Percentiles rank a stretch among this genome's conserved stretches.
These are phyloP conservation scores for Pascua sp. DNA, from an alignment of 1,284 basidiomycete species.

Conservation along the genomic window DNA sequence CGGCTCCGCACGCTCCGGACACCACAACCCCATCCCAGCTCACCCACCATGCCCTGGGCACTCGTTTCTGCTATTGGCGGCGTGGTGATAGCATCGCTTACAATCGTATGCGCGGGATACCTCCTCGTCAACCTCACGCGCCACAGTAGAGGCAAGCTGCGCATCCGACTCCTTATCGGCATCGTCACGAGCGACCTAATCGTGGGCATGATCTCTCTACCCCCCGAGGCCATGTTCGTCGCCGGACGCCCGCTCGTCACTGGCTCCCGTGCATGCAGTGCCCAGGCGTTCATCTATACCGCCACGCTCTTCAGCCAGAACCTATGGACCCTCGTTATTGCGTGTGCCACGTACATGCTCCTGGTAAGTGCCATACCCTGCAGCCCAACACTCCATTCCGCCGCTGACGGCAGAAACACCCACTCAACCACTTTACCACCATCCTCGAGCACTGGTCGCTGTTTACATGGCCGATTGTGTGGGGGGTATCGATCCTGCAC, in stretches of 20 bases:
- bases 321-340: constrained; percentile 42
- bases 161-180: constrained; percentile 39
- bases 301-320: constrained; percentile 41
- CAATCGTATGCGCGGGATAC: constrained; percentile 9
- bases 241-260: constrained; percentile 18
- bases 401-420: constrained; percentile 33
- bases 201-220: constrained; percentile 33
- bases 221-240: constrained; percentile 27
- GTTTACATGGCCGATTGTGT: constrained; percentile 25
- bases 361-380: constrained; percentile 26
- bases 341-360: constrained; percentile 39
- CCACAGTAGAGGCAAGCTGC: constrained; percentile 38
- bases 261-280: constrained; percentile 29
- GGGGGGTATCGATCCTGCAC: constrained; percentile 32
- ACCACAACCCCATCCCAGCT: too few relatives aligned
- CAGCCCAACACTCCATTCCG: too few relatives aligned
- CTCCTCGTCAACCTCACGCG: constrained; percentile 24
- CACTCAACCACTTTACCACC: constrained; percentile 33
- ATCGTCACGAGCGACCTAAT: constrained; percentile 42
- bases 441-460: constrained; percentile 35
- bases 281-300: constrained; percentile 34
- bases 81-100: too few relatives aligned
- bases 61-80: too few relatives aligned
- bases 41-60: too few relatives aligned
- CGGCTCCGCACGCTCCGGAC: too few relatives aligned